Base-by-base conservation (phyloP, 2,329 filamentous ascomycete species). In the Pseudocercospora macadamiae region DNA sequence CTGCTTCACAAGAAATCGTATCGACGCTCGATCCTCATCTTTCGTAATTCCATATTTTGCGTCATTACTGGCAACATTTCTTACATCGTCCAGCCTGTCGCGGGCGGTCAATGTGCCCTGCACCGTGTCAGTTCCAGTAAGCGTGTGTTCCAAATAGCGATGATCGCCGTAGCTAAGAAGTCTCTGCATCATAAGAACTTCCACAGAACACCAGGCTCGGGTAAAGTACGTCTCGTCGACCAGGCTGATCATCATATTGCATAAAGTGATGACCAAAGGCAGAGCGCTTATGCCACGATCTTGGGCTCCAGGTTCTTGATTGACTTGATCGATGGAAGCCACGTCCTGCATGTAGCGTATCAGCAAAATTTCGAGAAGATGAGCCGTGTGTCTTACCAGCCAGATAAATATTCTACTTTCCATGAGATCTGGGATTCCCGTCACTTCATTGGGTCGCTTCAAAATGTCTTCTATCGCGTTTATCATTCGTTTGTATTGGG, bases 191-290 rank as follows among this genome's bases (percentile, higher is more conserved):
- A 76, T 68, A 49, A 72, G 60, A 1, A 68, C 70, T 57, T 78
- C 75, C 4, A 75, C 70, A 1, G 65, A 70, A 62, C 76, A 77
- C 76, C 76, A 77, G 1, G 75, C 74, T 1, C 76, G 69, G 5
- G 64, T 60, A 60, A 74, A 73, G 61, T 77, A 77, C 1, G 54
- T 19, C 3, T 72, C 66, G 39, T 76, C 73, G 2, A 71, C 61
- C 28, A 79, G 67, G 45, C 76, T 77, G 62, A 78, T 74, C 48
- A 77, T 65, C 3, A 71, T 74, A 60, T 78, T 64, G 65, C 76
- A 77, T 55, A 77, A 74, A 1, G 72, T 65, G n/a, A 77, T 61
- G 44, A 73, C 70, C 59, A 78, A 66, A 9, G 74, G 75, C 10
- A 78, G 67, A 0, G 74, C 70, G 1, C 64, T 57, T 4, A 77